These are phyloP conservation scores for Salvia sclarea DNA, from an alignment of 305 asterid species.

Conservation along the genomic window DNA sequence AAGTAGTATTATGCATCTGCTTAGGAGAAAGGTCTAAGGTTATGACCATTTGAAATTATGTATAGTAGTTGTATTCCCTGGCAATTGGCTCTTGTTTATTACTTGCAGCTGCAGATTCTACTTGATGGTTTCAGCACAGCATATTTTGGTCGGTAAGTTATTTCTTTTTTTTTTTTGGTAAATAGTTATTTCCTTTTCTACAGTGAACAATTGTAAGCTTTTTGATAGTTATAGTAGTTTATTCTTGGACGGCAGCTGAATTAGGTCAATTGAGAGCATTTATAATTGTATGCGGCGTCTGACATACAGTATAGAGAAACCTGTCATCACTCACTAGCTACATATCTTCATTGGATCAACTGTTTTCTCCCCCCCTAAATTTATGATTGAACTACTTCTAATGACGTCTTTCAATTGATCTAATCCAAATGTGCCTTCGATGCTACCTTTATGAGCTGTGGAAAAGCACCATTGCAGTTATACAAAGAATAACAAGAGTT, in stretches of 20 bases:
- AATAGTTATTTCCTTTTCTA: background rate
- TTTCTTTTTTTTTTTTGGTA: too few species aligned
- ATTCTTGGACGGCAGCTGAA: background rate
- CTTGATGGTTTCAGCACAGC: background rate
- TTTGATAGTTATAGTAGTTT: background rate
- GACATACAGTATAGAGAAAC: conserved; percentile 4
- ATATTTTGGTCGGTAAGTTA: background rate
- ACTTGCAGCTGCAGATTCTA: background rate
- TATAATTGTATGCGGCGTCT: background rate
- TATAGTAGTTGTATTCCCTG: background rate
- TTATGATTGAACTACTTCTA: background rate
- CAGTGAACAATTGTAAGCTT: background rate
- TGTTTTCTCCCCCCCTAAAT: conserved; percentile 2
- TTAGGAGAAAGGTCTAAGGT: background rate
- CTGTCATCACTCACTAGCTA: conserved; percentile 1
- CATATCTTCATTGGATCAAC: background rate
- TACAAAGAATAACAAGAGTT: background rate
- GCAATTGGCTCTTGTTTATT: background rate
- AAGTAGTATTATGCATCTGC: background rate
- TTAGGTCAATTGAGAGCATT: background rate
- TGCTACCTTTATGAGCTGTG: background rate
- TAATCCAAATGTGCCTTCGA: background rate
- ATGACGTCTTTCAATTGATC: background rate
- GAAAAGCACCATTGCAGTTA: background rate
- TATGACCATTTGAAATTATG: background rate